Evolutionary conservation across 208 protist species (phyloP), one percentile per base, ranked within the genome.

Genomic region (Trypanosoma platydactyli): DNA sequence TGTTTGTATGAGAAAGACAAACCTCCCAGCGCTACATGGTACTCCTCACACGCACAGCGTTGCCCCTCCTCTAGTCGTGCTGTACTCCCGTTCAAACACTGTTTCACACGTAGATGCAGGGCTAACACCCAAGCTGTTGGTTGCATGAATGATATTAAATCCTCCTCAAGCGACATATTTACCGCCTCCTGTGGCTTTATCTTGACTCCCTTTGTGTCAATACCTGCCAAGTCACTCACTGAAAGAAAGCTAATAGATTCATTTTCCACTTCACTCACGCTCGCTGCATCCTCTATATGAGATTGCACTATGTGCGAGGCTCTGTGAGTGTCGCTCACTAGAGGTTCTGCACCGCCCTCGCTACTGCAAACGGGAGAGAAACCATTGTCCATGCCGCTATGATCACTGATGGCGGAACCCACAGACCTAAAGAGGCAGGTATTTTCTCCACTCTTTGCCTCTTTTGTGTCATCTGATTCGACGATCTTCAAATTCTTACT

Each of bases 61-160:
- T 79, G 52, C 15, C 86, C 89, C 27, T 81, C 74, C 22, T 83
- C 74, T n/a, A 92, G 66, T 3, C 62, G 74, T 18, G 77, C 80
- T 20, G 81, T 22, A 33, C 73, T 73, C 24, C 71, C 79, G 3
- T 46, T 68, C 18, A 92, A 61, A 62, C 86, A 93, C 64, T 93
- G 82, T 40, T 88, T 78, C 5, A 86, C 81, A 0, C 83, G 81
- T 57, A 89, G 80, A 76, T 91, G 86, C 70, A 95, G 76, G 20
- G 83, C 89, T 6, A 76, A 73, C 5, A 69, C 60, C 86, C 84
- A 95, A 12, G 85, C 67, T 57, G 84, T 74, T 45, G 86, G 86
- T 24, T 89, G 46, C 52, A 95, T 81, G 5, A 64, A 49, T 6
- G 44, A 38, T 12, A 75, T 1, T 13, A 75, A 27, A 35, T 67